These are phyloP conservation scores for Cydonia oblonga DNA, from an alignment of 331 rosid species.

Conservation along the genomic window DNA sequence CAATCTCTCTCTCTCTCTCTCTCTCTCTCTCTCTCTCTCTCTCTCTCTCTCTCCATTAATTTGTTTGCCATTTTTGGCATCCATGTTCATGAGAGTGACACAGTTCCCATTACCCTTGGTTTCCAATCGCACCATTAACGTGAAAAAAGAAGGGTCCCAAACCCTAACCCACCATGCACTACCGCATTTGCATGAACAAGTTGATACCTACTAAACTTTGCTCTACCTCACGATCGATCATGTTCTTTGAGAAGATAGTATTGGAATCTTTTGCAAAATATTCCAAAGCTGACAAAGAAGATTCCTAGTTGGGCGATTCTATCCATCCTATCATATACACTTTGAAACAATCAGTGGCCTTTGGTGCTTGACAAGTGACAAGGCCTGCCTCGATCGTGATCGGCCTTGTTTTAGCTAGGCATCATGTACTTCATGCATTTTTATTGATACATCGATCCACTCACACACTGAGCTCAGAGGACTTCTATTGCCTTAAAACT, in stretches of 20 bases:
- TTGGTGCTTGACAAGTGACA: constrained; percentile 16
- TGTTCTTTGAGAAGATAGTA: constrained; percentile 35
- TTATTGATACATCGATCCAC: not conserved
- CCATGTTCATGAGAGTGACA: constrained; percentile 48
- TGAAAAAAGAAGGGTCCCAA: constrained; percentile 29
- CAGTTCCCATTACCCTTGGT: constrained; percentile 18
- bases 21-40: too few species aligned
- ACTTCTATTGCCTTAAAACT: not conserved
- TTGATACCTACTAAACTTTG: not conserved
- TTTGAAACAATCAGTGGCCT: constrained; percentile 18
- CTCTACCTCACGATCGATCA: not conserved
- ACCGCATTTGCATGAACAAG: not conserved
- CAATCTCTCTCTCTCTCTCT: too few species aligned
- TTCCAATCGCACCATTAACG: not conserved
- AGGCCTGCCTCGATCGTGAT: not conserved
- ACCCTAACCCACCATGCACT: constrained; percentile 8
- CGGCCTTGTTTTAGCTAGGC: not conserved
- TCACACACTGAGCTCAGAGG: not conserved
- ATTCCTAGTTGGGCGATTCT: constrained; percentile 34
- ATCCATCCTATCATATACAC: not conserved
- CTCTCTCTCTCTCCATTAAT: constrained; percentile 15
- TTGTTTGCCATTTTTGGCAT: constrained; percentile 14
- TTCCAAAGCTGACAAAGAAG: constrained; percentile 36
- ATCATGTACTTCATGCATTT: not conserved
- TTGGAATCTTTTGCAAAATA: constrained; percentile 44